Percentiles rank a stretch among this genome's conserved stretches.
phyloP scores from a whole-genome alignment of 1,284 basidiomycete genomes.

The Cutaneotrichosporon cavernicola region DNA sequence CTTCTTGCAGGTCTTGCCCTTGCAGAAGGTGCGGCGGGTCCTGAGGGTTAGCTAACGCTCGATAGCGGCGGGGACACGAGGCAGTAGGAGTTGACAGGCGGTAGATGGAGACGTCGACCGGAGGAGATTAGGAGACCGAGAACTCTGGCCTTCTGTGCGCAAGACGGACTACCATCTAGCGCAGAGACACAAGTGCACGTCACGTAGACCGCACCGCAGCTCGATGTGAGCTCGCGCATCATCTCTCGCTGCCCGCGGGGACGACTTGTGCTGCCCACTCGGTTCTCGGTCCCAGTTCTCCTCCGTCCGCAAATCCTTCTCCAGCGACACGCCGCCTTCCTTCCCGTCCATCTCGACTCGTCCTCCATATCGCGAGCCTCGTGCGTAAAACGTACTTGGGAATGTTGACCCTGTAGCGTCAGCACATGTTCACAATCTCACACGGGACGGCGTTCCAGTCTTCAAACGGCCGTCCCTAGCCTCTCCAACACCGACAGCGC shows the following conservation, averaged over 20 bases:
- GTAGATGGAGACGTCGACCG: not conserved
- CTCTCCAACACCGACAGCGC: conserved; percentile 2
- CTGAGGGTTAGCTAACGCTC: conserved; percentile 28
- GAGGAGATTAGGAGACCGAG: not conserved
- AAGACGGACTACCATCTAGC: not conserved
- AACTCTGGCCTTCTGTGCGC: not conserved
- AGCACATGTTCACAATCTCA: not conserved
- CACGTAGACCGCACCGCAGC: not conserved
- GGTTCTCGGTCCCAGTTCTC: not conserved
- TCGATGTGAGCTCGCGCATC: not conserved
- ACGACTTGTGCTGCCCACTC: not conserved
- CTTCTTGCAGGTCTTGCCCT: conserved; percentile 97
- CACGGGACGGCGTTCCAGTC: not conserved
- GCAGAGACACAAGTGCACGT: not conserved
- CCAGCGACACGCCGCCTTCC: not conserved
- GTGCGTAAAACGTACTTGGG: conserved; percentile 17
- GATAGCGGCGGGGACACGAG: not conserved
- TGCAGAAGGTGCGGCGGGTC: conserved; percentile 68
- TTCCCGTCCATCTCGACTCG: not conserved
- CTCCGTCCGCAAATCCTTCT: not conserved
- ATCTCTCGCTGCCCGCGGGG: not conserved
- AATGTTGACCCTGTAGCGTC: conserved; percentile 19
- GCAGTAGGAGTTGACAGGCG: not conserved
- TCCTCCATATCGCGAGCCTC: not conserved
- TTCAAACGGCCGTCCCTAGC: not conserved